phyloP scores from a whole-genome alignment of 2,329 filamentous ascomycete genomes.

The Lecanosticta acicola region DNA sequence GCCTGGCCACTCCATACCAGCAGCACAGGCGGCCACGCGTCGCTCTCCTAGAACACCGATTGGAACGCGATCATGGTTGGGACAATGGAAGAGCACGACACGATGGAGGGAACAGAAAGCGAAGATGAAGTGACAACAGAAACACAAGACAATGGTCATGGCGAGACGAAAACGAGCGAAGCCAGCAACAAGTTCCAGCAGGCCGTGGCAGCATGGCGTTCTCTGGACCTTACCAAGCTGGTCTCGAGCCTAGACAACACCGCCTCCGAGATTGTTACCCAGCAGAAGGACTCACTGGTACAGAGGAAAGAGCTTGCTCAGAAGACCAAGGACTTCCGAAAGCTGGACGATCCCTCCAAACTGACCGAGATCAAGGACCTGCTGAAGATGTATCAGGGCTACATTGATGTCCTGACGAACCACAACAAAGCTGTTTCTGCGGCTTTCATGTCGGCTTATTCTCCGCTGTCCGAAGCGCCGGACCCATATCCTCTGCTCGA shows the following conservation, averaged over 20 bases:
- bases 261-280: constrained; percentile 88
- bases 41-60: neutral
- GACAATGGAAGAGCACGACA: constrained; percentile 17
- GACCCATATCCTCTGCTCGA: constrained; percentile 95
- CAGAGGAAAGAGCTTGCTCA: constrained; percentile 97
- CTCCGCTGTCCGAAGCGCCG: constrained; percentile 86
- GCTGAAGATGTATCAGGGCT: constrained; percentile 86
- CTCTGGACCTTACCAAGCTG: constrained; percentile 78
- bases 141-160: constrained; percentile 6
- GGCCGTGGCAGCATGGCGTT: constrained; percentile 93
- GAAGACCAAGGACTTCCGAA: constrained; percentile 96
- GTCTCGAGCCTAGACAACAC: constrained; percentile 83
- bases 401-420: constrained; percentile 93
- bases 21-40: constrained; percentile 1
- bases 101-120: constrained; percentile 29
- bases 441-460: constrained; percentile 88
- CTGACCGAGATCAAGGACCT: constrained; percentile 82
- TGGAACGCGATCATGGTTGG: constrained; percentile 17
- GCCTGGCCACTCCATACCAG: neutral
- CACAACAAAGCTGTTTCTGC: constrained; percentile 93
- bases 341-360: constrained; percentile 83
- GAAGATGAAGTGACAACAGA: constrained; percentile 4
- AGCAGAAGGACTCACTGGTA: constrained; percentile 91
- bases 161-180: constrained; percentile 32
- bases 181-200: constrained; percentile 91